Evolutionary conservation across 202 grass and related monocot species (phyloP).

Genomic region (Schoenoplectus triqueter): DNA sequence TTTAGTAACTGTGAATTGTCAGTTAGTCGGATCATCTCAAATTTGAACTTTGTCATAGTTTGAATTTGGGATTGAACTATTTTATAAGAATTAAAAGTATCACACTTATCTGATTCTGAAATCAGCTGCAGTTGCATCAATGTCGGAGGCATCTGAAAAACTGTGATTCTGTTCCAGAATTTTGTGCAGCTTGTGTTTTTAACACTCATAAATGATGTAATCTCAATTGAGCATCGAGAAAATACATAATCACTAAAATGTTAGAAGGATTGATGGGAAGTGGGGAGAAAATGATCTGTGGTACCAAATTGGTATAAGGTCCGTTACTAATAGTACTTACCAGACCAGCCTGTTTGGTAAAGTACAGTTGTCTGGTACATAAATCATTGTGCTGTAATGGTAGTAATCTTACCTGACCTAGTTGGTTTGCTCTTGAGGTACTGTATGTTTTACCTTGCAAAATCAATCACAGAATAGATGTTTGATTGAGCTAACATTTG

Average conservation of each 20-base stretch:
- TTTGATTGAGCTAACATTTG: neutral
- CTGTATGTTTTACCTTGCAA: constrained; percentile 12
- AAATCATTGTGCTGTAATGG: neutral
- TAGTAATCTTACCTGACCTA: neutral
- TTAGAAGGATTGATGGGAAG: neutral
- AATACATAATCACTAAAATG: neutral
- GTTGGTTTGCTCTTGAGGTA: neutral
- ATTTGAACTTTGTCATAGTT: neutral
- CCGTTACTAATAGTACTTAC: neutral
- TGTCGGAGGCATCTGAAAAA: neutral
- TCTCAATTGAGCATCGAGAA: neutral
- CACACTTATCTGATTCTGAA: constrained; percentile 11
- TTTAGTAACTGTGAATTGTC: neutral
- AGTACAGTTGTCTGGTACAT: neutral
- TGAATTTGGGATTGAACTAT: neutral
- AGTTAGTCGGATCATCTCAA: constrained; percentile 16
- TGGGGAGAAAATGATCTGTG: neutral
- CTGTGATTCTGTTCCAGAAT: constrained; percentile 1
- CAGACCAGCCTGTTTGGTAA: neutral
- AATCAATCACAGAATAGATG: neutral
- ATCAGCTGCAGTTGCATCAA: constrained; percentile 1
- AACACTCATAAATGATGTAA: neutral
- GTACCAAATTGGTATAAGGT: constrained; percentile 13
- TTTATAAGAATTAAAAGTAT: neutral
- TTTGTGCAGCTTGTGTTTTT: neutral